Percentiles rank a stretch among this genome's conserved stretches.
phyloP scores from a whole-genome alignment of 139 green algal species.

The Chlamydomonas sp. region DNA sequence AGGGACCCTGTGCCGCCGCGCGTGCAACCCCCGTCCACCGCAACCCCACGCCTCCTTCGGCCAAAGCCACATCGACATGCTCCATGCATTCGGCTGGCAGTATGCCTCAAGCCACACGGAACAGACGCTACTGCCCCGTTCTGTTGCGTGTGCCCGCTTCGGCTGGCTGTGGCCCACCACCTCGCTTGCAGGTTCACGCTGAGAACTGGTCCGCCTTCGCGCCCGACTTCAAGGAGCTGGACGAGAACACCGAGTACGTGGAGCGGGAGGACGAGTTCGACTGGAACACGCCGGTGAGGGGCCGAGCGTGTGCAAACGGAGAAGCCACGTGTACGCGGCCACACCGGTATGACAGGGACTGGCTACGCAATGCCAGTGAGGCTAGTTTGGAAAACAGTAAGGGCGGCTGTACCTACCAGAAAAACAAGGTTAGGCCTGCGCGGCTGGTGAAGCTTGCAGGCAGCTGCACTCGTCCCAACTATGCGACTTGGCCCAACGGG shows the following conservation, averaged over 20 bases:
- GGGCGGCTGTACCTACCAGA: too few relatives aligned
- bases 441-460: too few relatives aligned
- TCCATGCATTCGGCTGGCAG: too few relatives aligned
- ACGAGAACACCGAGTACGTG: conserved; percentile 91
- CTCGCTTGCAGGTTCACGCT: not conserved
- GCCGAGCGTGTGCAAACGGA: not conserved
- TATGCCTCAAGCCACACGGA: too few relatives aligned
- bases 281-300: conserved; percentile 58
- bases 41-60: too few relatives aligned
- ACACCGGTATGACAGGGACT: not conserved
- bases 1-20: too few relatives aligned
- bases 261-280: conserved; percentile 97
- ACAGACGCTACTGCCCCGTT: not conserved
- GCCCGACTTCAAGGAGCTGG: conserved; percentile 94
- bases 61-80: too few relatives aligned
- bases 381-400: too few relatives aligned
- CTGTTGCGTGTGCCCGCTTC: not conserved
- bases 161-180: not conserved
- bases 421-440: too few relatives aligned
- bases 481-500: not conserved
- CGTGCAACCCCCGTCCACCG: too few relatives aligned
- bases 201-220: conserved; percentile 97
- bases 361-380: too few relatives aligned
- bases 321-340: not conserved
- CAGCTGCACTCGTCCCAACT: too few relatives aligned